Evolutionary conservation across 805 yeast species (phyloP), one percentile per base, ranked within the genome.

Genomic region (Kodamaea kaohsiungensis): DNA sequence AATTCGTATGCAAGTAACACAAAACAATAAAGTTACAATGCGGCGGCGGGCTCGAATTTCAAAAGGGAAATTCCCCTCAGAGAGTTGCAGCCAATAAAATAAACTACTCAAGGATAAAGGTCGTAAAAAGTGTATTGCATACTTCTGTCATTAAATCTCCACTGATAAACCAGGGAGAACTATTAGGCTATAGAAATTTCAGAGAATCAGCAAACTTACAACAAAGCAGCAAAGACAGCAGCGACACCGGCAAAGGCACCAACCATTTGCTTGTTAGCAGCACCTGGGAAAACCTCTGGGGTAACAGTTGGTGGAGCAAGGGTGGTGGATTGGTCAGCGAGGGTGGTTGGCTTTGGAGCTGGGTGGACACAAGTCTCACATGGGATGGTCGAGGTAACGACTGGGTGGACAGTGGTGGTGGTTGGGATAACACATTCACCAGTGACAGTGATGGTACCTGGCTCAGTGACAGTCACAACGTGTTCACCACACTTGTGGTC

Each of bases 291-390:
- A n/a, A 15, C 25, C 7, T 72, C 59, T 43, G 71, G 61, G 27
- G 74, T 68, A 30, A 71, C 49, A 37, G 76, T 70, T 51, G 65
- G 61, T 17, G 73, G 67, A 49, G 71, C 66, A 43, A 72, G 46
- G 30, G 68, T 63, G 40, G 77, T 72, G 38, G 69, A 50, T 45
- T 57, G 27, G 27, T 40, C 45, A 17, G 51, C 46, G 27, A 48
- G 46, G 33, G 51, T 48, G 39, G 49, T 17, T 9, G 30, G 10
- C 17, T 17, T 19, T 22, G 25, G 25, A 16, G 25, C 58, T 56
- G 77, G 76, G 58, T 75, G 72, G 69, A 65, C 70, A 53, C 76
- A 72, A 60, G 66, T 60, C 64, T 61, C 70, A 55, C 63, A 72
- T 54, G 76, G 72, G 55, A 16, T 2, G 37, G 65, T 65, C 19